These are phyloP conservation scores for Aureobasidium sp. DNA, from an alignment of 2,329 filamentous ascomycete genomes.

Conservation along the genomic window DNA sequence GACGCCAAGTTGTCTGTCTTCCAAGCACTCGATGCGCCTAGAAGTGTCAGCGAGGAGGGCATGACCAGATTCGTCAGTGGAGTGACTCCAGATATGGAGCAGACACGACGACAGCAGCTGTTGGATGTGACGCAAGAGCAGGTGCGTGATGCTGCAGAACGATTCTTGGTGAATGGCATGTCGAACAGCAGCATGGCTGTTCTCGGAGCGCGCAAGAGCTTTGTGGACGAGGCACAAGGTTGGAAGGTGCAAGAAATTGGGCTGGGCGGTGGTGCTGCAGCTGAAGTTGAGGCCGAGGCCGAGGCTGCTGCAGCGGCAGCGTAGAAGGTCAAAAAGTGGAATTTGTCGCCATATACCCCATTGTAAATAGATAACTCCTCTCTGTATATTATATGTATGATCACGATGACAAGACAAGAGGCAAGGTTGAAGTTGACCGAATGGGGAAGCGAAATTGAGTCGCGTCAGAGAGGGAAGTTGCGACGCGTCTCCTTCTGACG, in stretches of 20 bases:
- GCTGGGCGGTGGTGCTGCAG: constrained; percentile 37
- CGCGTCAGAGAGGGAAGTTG: constrained; percentile 4
- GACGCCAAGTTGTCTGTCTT: constrained; percentile 96
- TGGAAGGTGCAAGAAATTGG: constrained; percentile 74
- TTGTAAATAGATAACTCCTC: constrained; percentile 15
- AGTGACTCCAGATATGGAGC: constrained; percentile 82
- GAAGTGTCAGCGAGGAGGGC: constrained; percentile 79
- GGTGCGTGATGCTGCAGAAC: constrained; percentile 72
- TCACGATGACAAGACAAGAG: background rate
- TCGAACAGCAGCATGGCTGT: constrained; percentile 62
- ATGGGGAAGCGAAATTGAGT: background rate
- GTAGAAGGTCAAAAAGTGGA: background rate
- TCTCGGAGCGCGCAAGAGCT: constrained; percentile 75
- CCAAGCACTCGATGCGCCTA: constrained; percentile 82
- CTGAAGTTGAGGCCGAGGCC: constrained; percentile 25
- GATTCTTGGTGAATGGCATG: constrained; percentile 55
- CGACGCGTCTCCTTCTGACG: constrained; percentile 12
- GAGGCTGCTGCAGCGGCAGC: constrained; percentile 17
- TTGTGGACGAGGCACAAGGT: constrained; percentile 53
- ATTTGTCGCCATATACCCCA: constrained; percentile 16
- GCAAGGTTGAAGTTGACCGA: background rate
- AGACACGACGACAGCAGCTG: constrained; percentile 72
- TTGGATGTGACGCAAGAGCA: constrained; percentile 78
- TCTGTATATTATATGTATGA: constrained; percentile 14
- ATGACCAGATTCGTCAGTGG: constrained; percentile 79